phyloP scores from a whole-genome alignment of 169 alveolate species.

The Plasmodium gaboni region DNA sequence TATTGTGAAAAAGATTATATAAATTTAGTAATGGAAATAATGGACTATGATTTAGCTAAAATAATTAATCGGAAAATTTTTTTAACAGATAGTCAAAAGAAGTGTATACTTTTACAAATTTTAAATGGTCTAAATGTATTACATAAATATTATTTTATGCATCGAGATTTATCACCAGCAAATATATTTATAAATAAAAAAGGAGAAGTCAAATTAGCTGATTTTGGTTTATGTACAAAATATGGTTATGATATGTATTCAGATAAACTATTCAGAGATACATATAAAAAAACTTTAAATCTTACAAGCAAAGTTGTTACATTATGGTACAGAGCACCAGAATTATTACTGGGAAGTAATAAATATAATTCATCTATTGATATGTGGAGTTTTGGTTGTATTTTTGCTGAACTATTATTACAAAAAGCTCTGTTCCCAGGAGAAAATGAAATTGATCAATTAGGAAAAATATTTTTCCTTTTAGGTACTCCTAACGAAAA shows the following conservation, averaged over 20 bases:
- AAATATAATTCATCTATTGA: constrained; percentile 93
- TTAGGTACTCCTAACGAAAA: constrained; percentile 89
- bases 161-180: constrained; percentile 91
- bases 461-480: constrained; percentile 88
- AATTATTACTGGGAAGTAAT: constrained; percentile 93
- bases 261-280: constrained; percentile 77
- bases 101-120: constrained; percentile 89
- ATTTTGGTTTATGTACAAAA: constrained; percentile 91
- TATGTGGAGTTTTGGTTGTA: constrained; percentile 96
- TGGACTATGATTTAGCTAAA: constrained; percentile 94
- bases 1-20: constrained; percentile 88
- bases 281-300: constrained; percentile 82
- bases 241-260: constrained; percentile 80
- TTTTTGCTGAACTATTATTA: constrained; percentile 92
- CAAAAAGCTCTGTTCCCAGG: constrained; percentile 93
- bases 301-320: constrained; percentile 92
- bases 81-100: constrained; percentile 90
- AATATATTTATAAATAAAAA: constrained; percentile 86
- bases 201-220: constrained; percentile 91
- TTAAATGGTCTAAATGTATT: constrained; percentile 84
- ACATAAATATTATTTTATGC: constrained; percentile 86
- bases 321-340: constrained; percentile 97
- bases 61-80: constrained; percentile 90
- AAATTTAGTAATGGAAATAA: constrained; percentile 93
- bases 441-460: constrained; percentile 88